Percentiles rank a stretch among this genome's conserved stretches.
phyloP scores from a whole-genome alignment of 1,139 yeast genomes.

The Scheffersomyces segobiensis region DNA sequence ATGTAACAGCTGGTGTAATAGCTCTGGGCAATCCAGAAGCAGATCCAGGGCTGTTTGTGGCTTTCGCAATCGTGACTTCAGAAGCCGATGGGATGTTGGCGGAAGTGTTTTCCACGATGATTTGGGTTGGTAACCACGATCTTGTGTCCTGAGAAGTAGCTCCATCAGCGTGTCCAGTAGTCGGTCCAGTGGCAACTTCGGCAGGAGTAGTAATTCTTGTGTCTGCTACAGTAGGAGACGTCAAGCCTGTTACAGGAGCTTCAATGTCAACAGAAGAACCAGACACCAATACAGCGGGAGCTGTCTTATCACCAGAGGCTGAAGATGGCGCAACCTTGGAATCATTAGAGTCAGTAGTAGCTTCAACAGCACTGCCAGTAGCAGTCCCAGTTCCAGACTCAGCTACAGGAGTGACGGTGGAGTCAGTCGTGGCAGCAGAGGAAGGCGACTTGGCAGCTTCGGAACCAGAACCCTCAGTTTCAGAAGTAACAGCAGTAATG shows the following conservation, averaged over 20 bases:
- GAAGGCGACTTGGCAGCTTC: not conserved
- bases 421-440: slow-evolving; percentile 2
- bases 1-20: slow-evolving; percentile 53
- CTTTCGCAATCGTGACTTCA: slow-evolving; percentile 32
- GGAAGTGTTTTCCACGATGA: slow-evolving; percentile 36
- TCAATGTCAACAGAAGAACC: not conserved
- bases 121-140: slow-evolving; percentile 52
- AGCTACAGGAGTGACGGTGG: not conserved
- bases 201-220: slow-evolving; percentile 13
- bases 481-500: not conserved
- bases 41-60: slow-evolving; percentile 28
- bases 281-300: not conserved
- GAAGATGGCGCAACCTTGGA: not conserved
- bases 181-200: slow-evolving; percentile 17
- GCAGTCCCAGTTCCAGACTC: not conserved
- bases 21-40: slow-evolving; percentile 68
- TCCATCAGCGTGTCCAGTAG: slow-evolving; percentile 20
- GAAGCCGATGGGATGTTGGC: slow-evolving; percentile 29
- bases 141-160: slow-evolving; percentile 2
- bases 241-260: not conserved
- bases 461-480: not conserved
- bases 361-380: not conserved
- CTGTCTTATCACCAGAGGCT: not conserved
- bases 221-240: slow-evolving; percentile 2
- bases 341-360: not conserved